Base-by-base conservation (phyloP, 345 rosid species). In the Nasturtium officinale region DNA sequence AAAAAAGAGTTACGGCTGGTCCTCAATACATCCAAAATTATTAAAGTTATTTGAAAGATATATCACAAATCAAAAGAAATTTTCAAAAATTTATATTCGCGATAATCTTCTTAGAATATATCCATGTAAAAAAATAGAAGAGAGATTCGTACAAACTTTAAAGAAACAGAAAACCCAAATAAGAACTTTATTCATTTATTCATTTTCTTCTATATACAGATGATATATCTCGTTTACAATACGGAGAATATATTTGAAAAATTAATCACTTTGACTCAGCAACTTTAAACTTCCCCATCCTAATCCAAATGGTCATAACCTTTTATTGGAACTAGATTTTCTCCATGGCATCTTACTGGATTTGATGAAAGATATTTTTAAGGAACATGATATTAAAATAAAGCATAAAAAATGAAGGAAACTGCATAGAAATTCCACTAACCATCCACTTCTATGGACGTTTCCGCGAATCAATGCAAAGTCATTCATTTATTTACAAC, bases 381-480 rank as follows among this genome's bases (percentile, higher is more conserved):
- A 25, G 33, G 17, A 56, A 61, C 7, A 29, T 13, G 4, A 32
- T 61, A 30, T 30, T 60, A 38, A 29, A 61, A 53, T 17, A 4
- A 75, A 68, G 35, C 20, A 23, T 2, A 30, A 5, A 32, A 48
- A 16, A 21, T 4, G 30, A 23, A 21, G 2, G 59, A 69, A 76
- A 53, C 52, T 75, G 47, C 73, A 76, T 53, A 43, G 43, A 64
- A 71, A 64, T 71, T 47, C 67, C 76, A 58, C 68, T 77, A 65
- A 77, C 80, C 80, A 71, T 77, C 80, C 80, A 77, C 72, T 64
- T 64, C 76, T 23, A 70, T 77, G 72, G 71, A n/a, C 26, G 65
- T 71, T 77, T 71, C 80, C 80, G 80, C 80, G 80, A 77, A 70
- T 77, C 80, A 77, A 77, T 77, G 80, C 67, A 77, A 77, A 77